Evolutionary conservation across 441 rosid species (phyloP).

Genomic region (Capsella rubella): DNA sequence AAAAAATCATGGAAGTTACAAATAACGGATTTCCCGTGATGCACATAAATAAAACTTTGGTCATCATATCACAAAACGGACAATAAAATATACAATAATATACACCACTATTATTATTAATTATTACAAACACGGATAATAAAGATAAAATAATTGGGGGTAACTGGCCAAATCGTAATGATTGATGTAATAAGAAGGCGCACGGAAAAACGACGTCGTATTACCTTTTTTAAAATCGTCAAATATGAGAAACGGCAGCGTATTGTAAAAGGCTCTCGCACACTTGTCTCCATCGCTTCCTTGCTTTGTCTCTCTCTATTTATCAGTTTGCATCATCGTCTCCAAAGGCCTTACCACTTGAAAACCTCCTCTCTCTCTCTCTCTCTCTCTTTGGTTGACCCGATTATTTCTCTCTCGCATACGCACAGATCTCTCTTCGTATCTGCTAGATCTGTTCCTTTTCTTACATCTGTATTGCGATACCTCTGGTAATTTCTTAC

Average conservation of each 20-base stretch:
- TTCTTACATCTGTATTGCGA: slow-evolving; percentile 31
- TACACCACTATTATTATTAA: no score
- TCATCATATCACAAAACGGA: slow-evolving; percentile 10
- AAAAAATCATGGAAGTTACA: slow-evolving; percentile 26
- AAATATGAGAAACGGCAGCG: slow-evolving; percentile 11
- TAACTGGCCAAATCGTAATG: slow-evolving; percentile 30
- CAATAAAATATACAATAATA: no score
- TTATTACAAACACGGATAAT: slow-evolving; percentile 22
- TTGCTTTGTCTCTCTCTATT: slow-evolving; percentile 22
- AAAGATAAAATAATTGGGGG: slow-evolving; percentile 34
- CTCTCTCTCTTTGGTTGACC: slow-evolving; percentile 32
- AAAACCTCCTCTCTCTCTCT: slow-evolving; percentile 3
- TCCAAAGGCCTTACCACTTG: neutral
- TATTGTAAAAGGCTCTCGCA: neutral
- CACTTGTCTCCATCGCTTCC: slow-evolving; percentile 18
- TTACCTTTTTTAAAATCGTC: neutral
- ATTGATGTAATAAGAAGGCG: slow-evolving; percentile 20
- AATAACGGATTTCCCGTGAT: slow-evolving; percentile 42
- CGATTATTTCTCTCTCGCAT: slow-evolving; percentile 26
- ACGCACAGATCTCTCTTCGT: slow-evolving; percentile 35
- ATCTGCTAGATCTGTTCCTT: slow-evolving; percentile 42
- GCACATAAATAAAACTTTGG: slow-evolving; percentile 19
- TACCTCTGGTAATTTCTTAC: slow-evolving; percentile 52
- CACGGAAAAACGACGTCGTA: slow-evolving; percentile 34
- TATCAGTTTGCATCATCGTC: slow-evolving; percentile 27